A percentile compares a stretch with the other conserved stretches of the same genome.
phyloP scores from a whole-genome alignment of 2,329 filamentous ascomycete species.

The Dothidotthia symphoricarpi region DNA sequence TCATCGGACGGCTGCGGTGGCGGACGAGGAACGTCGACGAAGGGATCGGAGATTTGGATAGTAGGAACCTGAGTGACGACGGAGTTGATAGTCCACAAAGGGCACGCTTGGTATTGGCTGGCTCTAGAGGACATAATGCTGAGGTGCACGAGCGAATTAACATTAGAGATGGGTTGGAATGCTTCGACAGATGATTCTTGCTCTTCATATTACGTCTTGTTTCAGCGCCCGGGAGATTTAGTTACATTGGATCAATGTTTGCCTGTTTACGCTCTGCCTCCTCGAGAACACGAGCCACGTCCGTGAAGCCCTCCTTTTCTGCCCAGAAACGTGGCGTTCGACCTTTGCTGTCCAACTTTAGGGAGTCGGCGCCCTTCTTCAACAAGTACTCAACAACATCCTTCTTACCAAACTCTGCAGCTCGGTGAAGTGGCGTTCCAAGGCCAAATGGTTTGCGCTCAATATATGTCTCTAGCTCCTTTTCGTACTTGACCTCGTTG shows the following conservation, averaged over 20 bases:
- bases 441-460: constrained; percentile 6
- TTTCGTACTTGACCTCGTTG: constrained; percentile 10
- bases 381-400: constrained; percentile 10
- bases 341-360: constrained; percentile 7
- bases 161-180: no score
- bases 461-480: constrained; percentile 1
- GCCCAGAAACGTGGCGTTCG: constrained; percentile 7
- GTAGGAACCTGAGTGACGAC: constrained; percentile 3
- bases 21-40: constrained; percentile 3
- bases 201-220: no score
- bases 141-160: no score
- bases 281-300: no score
- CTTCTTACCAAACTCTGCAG: constrained; percentile 8
- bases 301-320: no score
- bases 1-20: constrained; percentile 1
- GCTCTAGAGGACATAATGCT: constrained; percentile 2
- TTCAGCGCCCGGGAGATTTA: no score
- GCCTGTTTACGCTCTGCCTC: no score
- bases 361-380: constrained; percentile 5
- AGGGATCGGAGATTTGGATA: constrained; percentile 2
- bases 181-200: no score
- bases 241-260: no score
- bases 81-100: constrained; percentile 4
- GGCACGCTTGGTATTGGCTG: constrained; percentile 2
- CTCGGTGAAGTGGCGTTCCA: constrained; percentile 10